Base-by-base conservation (phyloP, 208 protist species). In the Trypanosoma lewisi region DNA sequence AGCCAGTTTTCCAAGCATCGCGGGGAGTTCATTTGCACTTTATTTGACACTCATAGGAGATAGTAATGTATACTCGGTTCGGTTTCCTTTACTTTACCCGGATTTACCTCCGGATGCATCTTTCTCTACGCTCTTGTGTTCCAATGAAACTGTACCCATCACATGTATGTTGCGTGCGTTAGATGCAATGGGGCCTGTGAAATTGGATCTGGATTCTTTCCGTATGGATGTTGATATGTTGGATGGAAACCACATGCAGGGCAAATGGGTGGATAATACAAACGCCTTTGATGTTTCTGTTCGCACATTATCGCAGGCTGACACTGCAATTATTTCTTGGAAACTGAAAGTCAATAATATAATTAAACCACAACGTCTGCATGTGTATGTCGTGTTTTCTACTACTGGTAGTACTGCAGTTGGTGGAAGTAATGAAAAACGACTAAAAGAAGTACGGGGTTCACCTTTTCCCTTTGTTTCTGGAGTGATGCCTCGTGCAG, bases 401-500 rank as follows among this genome's bases (percentile, higher is more conserved):
- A 2, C 23, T 59, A 1, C 4, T 53, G 21, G n/a, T n/a, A n/a
- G n/a, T n/a, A n/a, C n/a, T n/a, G n/a, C n/a, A n/a, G n/a, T n/a
- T n/a, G n/a, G n/a, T n/a, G n/a, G 23, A 17, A 47, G 11, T 41
- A 21, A 1, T n/a, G 9, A 34, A 6, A 53, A 47, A 27, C 8
- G 4, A 47, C 14, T 23, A 7, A 4, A 56, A 50, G 75, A 73
- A 27, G 67, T 85, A 17, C 62, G 28, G 9, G 75, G 72, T 47
- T 82, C 76, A 28, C 80, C 80, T 12, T 86, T 77, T 66, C 0
- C 30, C 17, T 86, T 86, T 66, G 42, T 47, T 11, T 67, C 63
- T 28, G 80, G 76, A 36, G 63, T 73, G 21, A 44, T 67, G 19
- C 80, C 80, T 41, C 77, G 64, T 47, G 56, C 73, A 33, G 60